Conservation (phyloP, 1,284 basidiomycete species). For the Tilletia caries region DNA sequence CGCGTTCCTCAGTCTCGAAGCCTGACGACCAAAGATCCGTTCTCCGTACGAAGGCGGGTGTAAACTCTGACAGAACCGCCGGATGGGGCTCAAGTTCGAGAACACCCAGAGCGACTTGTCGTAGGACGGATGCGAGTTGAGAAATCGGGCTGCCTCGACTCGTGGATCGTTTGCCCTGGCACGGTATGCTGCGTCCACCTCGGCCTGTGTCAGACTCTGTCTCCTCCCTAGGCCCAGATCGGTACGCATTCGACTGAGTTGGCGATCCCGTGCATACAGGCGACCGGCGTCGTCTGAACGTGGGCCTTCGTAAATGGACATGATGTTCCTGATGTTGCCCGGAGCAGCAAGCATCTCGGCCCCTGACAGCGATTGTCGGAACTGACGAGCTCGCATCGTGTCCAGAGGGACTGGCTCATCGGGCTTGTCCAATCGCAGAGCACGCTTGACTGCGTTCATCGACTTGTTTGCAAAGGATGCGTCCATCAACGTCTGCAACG, state of each 20-base stretch:
- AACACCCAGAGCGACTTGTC: slow-evolving; percentile 89
- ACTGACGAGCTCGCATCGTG: slow-evolving; percentile 35
- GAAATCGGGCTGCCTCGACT: slow-evolving; percentile 82
- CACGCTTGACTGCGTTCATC: slow-evolving; percentile 13
- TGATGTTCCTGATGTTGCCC: slow-evolving; percentile 5
- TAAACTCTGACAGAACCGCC: slow-evolving; percentile 76
- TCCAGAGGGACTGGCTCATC: slow-evolving; percentile 66
- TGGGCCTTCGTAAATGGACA: slow-evolving; percentile 3
- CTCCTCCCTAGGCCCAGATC: slow-evolving; percentile 40
- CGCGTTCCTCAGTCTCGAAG: slow-evolving; percentile 61
- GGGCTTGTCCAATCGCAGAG: slow-evolving; percentile 59
- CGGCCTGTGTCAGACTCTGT: slow-evolving; percentile 22
- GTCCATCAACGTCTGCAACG: slow-evolving; percentile 65
- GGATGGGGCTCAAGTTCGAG: slow-evolving; percentile 72
- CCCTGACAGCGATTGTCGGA: slow-evolving; percentile 38
- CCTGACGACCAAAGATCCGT: slow-evolving; percentile 61
- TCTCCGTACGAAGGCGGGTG: slow-evolving; percentile 78
- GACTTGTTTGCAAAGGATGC: slow-evolving; percentile 23
- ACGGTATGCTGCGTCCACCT: slow-evolving; percentile 32
- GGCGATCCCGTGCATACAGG: slow-evolving; percentile 64
- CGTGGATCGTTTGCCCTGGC: slow-evolving; percentile 64
- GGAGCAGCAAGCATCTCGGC: slow-evolving; percentile 23
- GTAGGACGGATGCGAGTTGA: slow-evolving; percentile 81
- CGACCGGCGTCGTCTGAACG: slow-evolving; percentile 43
- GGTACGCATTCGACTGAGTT: slow-evolving; percentile 57